Evolutionary conservation across 179 eudicot species (phyloP), one percentile per base, ranked within the genome.

Genomic region (Camellia oleifera): DNA sequence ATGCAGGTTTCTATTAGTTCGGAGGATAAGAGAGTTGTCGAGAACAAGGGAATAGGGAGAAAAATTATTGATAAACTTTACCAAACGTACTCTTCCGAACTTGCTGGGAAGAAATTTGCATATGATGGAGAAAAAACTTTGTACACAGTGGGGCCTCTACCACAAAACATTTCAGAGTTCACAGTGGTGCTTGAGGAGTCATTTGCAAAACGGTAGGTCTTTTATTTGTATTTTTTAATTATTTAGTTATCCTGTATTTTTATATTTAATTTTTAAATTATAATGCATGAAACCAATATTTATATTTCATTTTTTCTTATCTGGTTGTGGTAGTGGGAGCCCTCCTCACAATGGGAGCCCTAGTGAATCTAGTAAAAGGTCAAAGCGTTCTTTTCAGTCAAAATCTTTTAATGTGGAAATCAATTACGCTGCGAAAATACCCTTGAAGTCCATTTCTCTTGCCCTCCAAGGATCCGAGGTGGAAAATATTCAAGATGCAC

Each of bases 61-160:
- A 90, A 87, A 80, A 81, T 97, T 44, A 78, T 89, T 46, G 90
- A 90, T 74, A 88, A 85, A 79, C 89, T 97, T 32, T 86, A 79
- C 80, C 83, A 86, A 80, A 85, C 87, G n/a, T 83, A 91, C 82
- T 75, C 89, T 50, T 79, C 92, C 65, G 89, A 92, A 77, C 87
- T 94, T 71, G 81, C 82, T 62, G 90, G 86, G 44, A 93, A 87
- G 85, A 70, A 42, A 50, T 86, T 88, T 73, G 91, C 87, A 48
- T 97, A 94, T 82, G 99, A 94, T 77, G 98, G 98, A 61, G 92
- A 88, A 45, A 85, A 88, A 65, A 87, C 81, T 81, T 62, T 97
- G 85, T 97, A 85, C 80, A 93, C 98, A 14, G 86, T 92, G 80
- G 91, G 91, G 69, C 95, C 98, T 82, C 82, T 97, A 42, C 89